Percentiles rank a stretch among this genome's conserved stretches.
These are phyloP conservation scores for Termitomyces bulborhizus DNA, from an alignment of 768 basidiomycete genomes.

Conservation along the genomic window DNA sequence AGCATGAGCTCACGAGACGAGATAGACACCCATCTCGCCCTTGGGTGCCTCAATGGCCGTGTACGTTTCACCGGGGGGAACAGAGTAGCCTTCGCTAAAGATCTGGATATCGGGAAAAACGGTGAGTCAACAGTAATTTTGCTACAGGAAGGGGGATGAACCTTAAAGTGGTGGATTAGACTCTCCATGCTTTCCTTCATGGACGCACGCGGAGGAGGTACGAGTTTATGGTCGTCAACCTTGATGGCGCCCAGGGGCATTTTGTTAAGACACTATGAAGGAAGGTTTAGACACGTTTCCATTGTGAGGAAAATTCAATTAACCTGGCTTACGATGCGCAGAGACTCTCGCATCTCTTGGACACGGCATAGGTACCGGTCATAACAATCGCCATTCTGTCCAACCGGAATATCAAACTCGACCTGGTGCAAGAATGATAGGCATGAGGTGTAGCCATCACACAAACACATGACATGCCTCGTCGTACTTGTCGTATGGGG, in stretches of 20 bases:
- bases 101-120: constrained; percentile 39
- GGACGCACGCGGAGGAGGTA: constrained; percentile 89
- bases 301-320: constrained; percentile 6
- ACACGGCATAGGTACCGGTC: constrained; percentile 97
- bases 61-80: constrained; percentile 95
- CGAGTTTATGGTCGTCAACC: constrained; percentile 96
- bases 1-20: constrained; percentile 67
- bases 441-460: background rate
- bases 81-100: constrained; percentile 95
- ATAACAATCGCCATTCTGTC: constrained; percentile 96
- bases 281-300: background rate
- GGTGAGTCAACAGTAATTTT: background rate
- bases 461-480: constrained; percentile 42
- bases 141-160: constrained; percentile 14
- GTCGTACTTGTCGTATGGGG: constrained; percentile 95
- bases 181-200: constrained; percentile 99
- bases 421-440: constrained; percentile 41
- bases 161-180: constrained; percentile 98
- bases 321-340: constrained; percentile 81
- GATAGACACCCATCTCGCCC: constrained; percentile 98
- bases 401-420: constrained; percentile 96
- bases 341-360: constrained; percentile 94
- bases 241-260: constrained; percentile 91
- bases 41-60: constrained; percentile 97
- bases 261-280: constrained; percentile 86